Percentiles rank a stretch among this genome's conserved stretches.
Evolutionary conservation across 176 grass and related monocot genomes (phyloP).

Genomic region (Triticum turgidum): DNA sequence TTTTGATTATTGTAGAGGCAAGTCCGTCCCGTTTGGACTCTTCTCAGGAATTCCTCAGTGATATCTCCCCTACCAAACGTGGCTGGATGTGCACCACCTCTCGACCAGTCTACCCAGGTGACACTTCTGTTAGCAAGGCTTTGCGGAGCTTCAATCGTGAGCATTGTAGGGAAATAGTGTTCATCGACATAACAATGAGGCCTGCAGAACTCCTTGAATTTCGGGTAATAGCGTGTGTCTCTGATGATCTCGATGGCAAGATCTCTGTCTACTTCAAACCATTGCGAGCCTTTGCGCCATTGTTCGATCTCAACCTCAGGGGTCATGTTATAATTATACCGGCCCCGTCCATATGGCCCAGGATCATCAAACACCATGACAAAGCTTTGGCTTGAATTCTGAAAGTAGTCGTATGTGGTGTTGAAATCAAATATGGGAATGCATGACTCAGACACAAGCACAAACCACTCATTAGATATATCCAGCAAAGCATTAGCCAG

Average conservation of each 20-base stretch:
- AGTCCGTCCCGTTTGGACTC: conserved; percentile 44
- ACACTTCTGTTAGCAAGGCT: conserved; percentile 82
- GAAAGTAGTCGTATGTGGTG: conserved; percentile 77
- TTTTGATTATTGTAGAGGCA: conserved; percentile 76
- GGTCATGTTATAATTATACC: conserved; percentile 80
- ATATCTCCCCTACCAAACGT: conserved; percentile 80
- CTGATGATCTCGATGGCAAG: conserved; percentile 58
- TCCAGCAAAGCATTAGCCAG: conserved; percentile 87
- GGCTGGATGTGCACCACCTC: conserved; percentile 94
- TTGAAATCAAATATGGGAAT: conserved; percentile 84
- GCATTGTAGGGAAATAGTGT: conserved; percentile 94
- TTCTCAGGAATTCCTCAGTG: conserved; percentile 69
- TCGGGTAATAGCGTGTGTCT: conserved; percentile 75
- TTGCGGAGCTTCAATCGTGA: conserved; percentile 72
- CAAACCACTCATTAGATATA: conserved; percentile 83
- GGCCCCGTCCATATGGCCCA: conserved; percentile 82
- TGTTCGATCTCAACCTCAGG: conserved; percentile 83
- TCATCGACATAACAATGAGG: conserved; percentile 90
- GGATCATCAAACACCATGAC: conserved; percentile 70
- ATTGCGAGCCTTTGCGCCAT: conserved; percentile 95
- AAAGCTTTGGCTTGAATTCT: conserved; percentile 67
- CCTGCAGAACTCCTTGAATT: conserved; percentile 85
- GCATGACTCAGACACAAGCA: conserved; percentile 89
- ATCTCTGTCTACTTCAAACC: conserved; percentile 79
- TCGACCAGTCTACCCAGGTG: conserved; percentile 93